Evolutionary conservation across 805 yeast genomes (phyloP).

Genomic region (Teunomyces cretensis): DNA sequence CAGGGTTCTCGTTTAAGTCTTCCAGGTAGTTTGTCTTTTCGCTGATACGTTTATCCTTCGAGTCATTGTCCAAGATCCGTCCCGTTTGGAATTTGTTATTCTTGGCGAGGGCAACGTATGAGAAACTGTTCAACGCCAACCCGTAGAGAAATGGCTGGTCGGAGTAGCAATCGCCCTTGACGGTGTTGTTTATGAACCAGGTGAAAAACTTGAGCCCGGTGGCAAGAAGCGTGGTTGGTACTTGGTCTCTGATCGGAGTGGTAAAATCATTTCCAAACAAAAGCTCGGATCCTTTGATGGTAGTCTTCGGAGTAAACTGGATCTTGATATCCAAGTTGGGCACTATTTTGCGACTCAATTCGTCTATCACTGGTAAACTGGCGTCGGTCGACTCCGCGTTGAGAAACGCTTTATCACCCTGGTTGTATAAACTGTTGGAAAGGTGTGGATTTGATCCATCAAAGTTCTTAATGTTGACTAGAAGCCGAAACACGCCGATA

Average conservation of each 20-base stretch:
- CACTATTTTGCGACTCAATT: conserved; percentile 2
- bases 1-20: conserved; percentile 22
- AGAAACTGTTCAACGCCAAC: conserved; percentile 56
- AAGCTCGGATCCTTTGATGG: conserved; percentile 51
- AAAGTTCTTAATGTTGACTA: conserved; percentile 47
- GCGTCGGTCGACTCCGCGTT: conserved; percentile 17
- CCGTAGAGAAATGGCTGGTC: conserved; percentile 68
- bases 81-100: conserved; percentile 9
- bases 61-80: not conserved
- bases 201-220: conserved; percentile 58
- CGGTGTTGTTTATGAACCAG: conserved; percentile 61
- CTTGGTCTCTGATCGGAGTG: conserved; percentile 53
- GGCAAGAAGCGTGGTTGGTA: conserved; percentile 50
- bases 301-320: conserved; percentile 42
- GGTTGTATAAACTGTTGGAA: conserved; percentile 30
- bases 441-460: conserved; percentile 42
- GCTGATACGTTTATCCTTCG: conserved; percentile 8
- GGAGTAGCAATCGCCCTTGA: conserved; percentile 58
- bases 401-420: conserved; percentile 27
- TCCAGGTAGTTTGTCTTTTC: conserved; percentile 18
- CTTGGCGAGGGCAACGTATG: conserved; percentile 38
- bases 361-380: conserved; percentile 6
- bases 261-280: conserved; percentile 71
- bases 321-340: conserved; percentile 36
- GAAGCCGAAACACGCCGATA: conserved; percentile 37